phyloP scores from a whole-genome alignment of 148 eudicot species.

The Amaranthus hypochondriacus region DNA sequence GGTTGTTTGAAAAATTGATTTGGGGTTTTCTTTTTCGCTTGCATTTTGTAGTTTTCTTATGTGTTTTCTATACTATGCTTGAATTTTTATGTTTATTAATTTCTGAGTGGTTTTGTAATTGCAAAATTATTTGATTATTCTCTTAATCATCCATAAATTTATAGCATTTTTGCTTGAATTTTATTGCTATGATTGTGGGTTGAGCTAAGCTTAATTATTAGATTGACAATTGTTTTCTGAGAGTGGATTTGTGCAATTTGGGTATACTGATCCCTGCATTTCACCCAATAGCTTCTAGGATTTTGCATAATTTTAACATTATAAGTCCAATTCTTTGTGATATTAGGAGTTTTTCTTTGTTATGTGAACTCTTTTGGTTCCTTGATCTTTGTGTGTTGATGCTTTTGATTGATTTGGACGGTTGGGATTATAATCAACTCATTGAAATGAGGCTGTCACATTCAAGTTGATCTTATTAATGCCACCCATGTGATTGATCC shows the following conservation, averaged over 20 bases:
- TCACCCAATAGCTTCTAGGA: too few relatives aligned
- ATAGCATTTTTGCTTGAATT: background rate
- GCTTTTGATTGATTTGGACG: background rate
- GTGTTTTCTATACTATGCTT: conserved; percentile 2
- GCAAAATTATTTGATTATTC: background rate
- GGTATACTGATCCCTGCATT: too few relatives aligned
- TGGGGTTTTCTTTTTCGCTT: conserved; percentile 9
- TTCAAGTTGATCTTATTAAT: background rate
- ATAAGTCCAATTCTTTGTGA: too few relatives aligned
- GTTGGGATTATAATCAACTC: background rate
- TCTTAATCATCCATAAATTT: background rate
- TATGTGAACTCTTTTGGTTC: background rate
- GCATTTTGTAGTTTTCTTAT: background rate
- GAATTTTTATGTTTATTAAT: background rate
- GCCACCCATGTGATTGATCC: background rate
- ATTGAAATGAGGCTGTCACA: background rate
- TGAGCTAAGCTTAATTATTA: too few relatives aligned
- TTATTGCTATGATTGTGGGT: too few relatives aligned
- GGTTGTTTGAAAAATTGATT: background rate
- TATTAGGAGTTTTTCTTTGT: background rate
- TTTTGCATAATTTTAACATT: too few relatives aligned
- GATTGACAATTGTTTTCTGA: too few relatives aligned
- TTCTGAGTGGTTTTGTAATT: too few relatives aligned
- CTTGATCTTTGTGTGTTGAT: too few relatives aligned
- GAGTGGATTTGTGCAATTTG: too few relatives aligned